Evolutionary conservation across 176 grass and related monocot genomes (phyloP), one percentile per base, ranked within the genome.

Genomic region (Cenchrus americanus): DNA sequence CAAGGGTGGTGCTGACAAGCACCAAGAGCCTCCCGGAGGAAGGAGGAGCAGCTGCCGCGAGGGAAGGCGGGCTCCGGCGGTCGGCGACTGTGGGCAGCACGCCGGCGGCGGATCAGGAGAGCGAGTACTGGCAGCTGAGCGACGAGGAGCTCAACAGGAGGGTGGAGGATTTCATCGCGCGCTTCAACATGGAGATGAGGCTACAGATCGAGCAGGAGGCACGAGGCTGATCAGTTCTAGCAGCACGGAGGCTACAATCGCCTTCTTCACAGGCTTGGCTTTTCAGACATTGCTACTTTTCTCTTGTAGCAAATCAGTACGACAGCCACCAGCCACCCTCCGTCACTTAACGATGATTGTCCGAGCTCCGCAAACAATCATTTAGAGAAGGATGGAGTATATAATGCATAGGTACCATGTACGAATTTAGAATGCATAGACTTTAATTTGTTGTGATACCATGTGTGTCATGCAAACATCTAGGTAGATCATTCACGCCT

Each of bases 131-230:
- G 72, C 55, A 81, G 70, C 75, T 97, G 71, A 92, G 84, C 9
- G 77, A 94, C 61, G 95, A 97, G 86, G 95, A 94, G 84, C 92
- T 97, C 8, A 97, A 94, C 52, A 67, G 43, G 73, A 92, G 88
- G 88, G 90, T 94, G 9, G 95, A 97, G 78, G 92, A 94, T 75
- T 97, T 97, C 83, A 97, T 97, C 50, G 83, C 86, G 9, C 82
- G 86, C 42, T 97, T 92, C 86, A 94, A 97, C 71, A 83, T 75
- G 61, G 84, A 97, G 84, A 97, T 97, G 76, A 83, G 74, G 80
- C 75, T 79, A 14, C 83, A 92, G 71, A 6, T 87, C 68, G 32
- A 78, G 71, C 84, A 86, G 71, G 90, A 87, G 80, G 84, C 83
- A 75, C 37, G 51, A 40, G 70, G 30, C 55, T 79, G 53, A 62